These are phyloP conservation scores for Fraxinus platypoda DNA, from an alignment of 305 asterid genomes.

Conservation along the genomic window DNA sequence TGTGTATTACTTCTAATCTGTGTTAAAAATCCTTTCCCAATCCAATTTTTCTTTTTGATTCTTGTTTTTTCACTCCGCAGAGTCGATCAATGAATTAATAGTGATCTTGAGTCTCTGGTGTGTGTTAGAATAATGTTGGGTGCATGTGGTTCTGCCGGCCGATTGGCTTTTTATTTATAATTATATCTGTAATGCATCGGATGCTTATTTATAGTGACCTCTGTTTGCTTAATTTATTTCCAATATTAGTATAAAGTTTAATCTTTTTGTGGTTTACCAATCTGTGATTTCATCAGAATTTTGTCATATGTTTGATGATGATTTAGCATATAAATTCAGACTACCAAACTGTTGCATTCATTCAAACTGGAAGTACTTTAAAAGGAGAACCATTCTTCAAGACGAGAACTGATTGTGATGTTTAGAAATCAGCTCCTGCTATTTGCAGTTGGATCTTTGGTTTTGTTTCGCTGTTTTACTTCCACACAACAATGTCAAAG, in stretches of 20 bases:
- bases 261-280: not conserved
- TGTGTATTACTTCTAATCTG: not conserved
- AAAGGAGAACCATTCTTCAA: not conserved
- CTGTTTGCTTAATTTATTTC: not conserved
- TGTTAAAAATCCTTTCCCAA: not conserved
- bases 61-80: not conserved
- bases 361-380: not conserved
- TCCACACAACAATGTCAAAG: not conserved
- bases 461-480: not conserved
- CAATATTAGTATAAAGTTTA: not conserved
- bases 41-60: not conserved
- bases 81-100: not conserved
- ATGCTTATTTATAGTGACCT: not conserved
- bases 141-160: not conserved
- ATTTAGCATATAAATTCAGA: not conserved
- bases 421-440: not conserved
- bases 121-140: not conserved
- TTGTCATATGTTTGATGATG: not conserved
- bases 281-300: not conserved
- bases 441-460: not conserved
- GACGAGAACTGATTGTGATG: not conserved
- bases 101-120: not conserved
- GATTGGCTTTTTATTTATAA: not conserved
- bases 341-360: not conserved
- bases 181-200: not conserved